Percentiles rank a stretch among this genome's conserved stretches.
Evolutionary conservation across 306 rosid genomes (phyloP).

Genomic region (Mucuna pruriens): DNA sequence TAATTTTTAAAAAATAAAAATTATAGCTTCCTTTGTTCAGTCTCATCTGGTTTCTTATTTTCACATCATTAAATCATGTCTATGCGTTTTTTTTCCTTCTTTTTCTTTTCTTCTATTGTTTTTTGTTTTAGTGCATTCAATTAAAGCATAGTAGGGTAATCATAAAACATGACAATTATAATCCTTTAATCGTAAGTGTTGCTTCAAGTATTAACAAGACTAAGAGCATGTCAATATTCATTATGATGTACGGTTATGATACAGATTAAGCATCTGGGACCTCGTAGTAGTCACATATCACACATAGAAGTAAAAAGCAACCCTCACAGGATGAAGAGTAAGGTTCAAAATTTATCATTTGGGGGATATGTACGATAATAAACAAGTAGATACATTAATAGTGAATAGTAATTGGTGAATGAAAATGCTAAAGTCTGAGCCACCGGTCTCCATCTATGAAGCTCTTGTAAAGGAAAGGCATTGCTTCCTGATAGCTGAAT

Average conservation of each 20-base stretch:
- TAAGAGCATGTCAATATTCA: background rate
- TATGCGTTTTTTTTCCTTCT: background rate
- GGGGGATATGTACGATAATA: background rate
- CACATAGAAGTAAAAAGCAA: slow-evolving; percentile 6
- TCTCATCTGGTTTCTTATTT: no score
- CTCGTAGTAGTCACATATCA: background rate
- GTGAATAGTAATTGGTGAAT: background rate
- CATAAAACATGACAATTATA: background rate
- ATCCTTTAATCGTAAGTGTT: background rate
- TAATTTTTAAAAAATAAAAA: no score
- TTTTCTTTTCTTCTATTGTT: background rate
- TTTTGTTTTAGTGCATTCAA: background rate
- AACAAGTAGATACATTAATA: slow-evolving; percentile 11
- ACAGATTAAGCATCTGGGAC: slow-evolving; percentile 18
- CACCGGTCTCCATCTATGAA: slow-evolving; percentile 78
- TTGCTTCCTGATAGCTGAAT: slow-evolving; percentile 57
- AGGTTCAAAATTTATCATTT: background rate
- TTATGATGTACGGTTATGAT: slow-evolving; percentile 15
- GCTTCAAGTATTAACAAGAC: slow-evolving; percentile 4
- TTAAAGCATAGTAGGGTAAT: background rate
- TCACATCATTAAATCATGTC: no score
- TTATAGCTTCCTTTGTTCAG: no score
- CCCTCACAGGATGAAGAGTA: background rate
- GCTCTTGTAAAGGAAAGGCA: slow-evolving; percentile 57
- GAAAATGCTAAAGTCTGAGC: slow-evolving; percentile 61